phyloP scores from a whole-genome alignment of 1,139 yeast genomes.

The Yamadazyma triangularis region DNA sequence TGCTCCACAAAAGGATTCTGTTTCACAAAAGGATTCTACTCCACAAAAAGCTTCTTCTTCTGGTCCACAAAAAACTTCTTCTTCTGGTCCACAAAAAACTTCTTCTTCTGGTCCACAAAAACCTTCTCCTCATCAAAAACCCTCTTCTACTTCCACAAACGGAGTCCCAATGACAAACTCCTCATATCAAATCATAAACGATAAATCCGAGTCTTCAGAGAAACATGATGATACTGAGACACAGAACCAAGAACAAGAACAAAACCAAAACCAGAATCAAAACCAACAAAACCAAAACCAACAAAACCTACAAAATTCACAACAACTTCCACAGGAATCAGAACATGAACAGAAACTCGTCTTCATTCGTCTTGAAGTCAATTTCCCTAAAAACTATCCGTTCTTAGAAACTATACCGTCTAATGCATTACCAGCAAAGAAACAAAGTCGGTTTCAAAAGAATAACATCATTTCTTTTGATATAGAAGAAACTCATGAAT shows the following conservation, averaged over 20 bases:
- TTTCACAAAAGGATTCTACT: constrained; percentile 1
- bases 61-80: neutral
- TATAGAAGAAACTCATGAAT: constrained; percentile 75
- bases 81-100: neutral
- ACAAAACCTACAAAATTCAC: no score
- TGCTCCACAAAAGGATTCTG: constrained; percentile 1
- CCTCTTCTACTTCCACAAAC: no score
- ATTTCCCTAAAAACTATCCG: constrained; percentile 74
- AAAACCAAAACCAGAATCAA: neutral
- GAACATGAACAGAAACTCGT: constrained; percentile 60
- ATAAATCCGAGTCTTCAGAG: neutral
- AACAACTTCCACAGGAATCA: no score
- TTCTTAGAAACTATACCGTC: constrained; percentile 42
- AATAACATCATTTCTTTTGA: constrained; percentile 38
- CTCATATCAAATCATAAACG: neutral
- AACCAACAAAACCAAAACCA: no score
- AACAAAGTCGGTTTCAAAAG: constrained; percentile 15
- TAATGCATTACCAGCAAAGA: constrained; percentile 11
- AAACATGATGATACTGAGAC: neutral
- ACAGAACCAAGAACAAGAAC: constrained; percentile 1
- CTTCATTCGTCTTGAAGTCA: constrained; percentile 63
- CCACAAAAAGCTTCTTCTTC: neutral
- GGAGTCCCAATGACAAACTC: neutral
- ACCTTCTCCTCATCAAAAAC: neutral
- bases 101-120: neutral